Base-by-base conservation (phyloP, 495 filamentous ascomycete genomes). In the Penicilliopsis zonata region DNA sequence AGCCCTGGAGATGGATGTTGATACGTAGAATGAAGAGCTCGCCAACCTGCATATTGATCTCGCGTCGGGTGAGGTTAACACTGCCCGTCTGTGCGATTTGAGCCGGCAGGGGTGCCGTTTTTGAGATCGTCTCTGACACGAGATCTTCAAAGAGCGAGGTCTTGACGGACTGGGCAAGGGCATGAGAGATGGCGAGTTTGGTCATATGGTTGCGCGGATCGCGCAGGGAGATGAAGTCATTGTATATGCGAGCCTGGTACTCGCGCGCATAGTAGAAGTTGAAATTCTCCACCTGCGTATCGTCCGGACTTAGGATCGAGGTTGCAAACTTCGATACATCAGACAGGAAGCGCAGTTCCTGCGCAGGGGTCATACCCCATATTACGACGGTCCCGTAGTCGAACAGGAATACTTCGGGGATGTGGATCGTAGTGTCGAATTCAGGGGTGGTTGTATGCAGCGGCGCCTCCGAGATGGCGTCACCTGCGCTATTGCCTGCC, bases 351-450 rank as follows among this genome's bases (percentile, higher is more conserved):
- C 79, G 69, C 28, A 79, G 72, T 54, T 98, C 90, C 40, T 98
- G 77, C 5, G 71, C 63, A 5, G 79, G 56, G 1, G 82, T 77
- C 88, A 98, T 94, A 37, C 90, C 90, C 90, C 90, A 98, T 51
- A 96, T 87, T n/a, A 98, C 90, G n/a, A 94, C 82, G n/a, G 94
- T 92, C 24, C 90, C 90, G 47, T 98, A 98, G 42, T 94, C 80
- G 50, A 94, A 98, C 14, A 98, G 69, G 54, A 98, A 96, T 7
- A 95, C 69, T 53, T 98, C 90, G 0, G 88, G 86, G 2, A 77
- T 93, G 50, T 93, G 83, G 8, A 95, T 82, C 51, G 67, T 65
- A 13, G 72, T 87, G 37, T 67, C 43, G 50, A 73, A 59, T 46
- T 62, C 49, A 8, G 56, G 49, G 15, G 41, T 40, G 17, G 51